Percentiles rank a stretch among this genome's conserved stretches.
These are phyloP conservation scores for Phytophthora boehmeriae DNA, from an alignment of 352 stramenopile genomes.

Conservation along the genomic window DNA sequence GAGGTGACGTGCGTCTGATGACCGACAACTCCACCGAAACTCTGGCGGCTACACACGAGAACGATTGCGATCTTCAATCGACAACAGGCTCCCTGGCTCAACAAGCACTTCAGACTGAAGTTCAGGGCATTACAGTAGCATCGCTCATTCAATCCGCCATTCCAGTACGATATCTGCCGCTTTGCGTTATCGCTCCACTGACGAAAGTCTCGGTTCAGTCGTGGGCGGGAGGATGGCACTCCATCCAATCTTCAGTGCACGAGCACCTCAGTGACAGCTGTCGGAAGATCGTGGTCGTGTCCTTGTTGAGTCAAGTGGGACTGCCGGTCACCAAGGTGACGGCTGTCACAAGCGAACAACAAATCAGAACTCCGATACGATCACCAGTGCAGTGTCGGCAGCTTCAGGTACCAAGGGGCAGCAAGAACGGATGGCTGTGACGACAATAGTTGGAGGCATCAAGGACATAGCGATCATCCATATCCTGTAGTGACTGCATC, in stretches of 20 bases:
- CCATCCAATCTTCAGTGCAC: slow-evolving; percentile 11
- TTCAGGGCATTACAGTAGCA: neutral
- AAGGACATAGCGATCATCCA: slow-evolving; percentile 14
- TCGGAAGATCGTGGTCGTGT: slow-evolving; percentile 10
- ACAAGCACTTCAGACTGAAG: neutral
- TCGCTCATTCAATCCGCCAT: no score
- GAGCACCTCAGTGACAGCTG: slow-evolving; percentile 31
- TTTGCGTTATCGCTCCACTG: no score
- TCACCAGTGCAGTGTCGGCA: neutral
- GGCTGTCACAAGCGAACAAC: slow-evolving; percentile 15
- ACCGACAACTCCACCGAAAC: slow-evolving; percentile 12
- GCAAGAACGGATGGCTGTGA: neutral
- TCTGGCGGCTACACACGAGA: neutral
- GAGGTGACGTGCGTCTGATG: slow-evolving; percentile 14
- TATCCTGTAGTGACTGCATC: slow-evolving; percentile 13
- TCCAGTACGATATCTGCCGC: no score
- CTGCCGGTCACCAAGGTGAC: slow-evolving; percentile 6
- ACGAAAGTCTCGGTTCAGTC: no score
- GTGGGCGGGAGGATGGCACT: neutral
- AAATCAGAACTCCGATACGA: slow-evolving; percentile 32
- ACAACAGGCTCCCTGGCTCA: slow-evolving; percentile 12
- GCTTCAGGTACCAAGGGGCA: neutral
- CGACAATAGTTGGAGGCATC: slow-evolving; percentile 24
- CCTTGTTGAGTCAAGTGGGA: slow-evolving; percentile 28
- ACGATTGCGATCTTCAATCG: neutral